Percentiles rank a stretch among this genome's conserved stretches.
These are phyloP conservation scores for Candida anglica DNA, from an alignment of 805 yeast genomes.

Conservation along the genomic window DNA sequence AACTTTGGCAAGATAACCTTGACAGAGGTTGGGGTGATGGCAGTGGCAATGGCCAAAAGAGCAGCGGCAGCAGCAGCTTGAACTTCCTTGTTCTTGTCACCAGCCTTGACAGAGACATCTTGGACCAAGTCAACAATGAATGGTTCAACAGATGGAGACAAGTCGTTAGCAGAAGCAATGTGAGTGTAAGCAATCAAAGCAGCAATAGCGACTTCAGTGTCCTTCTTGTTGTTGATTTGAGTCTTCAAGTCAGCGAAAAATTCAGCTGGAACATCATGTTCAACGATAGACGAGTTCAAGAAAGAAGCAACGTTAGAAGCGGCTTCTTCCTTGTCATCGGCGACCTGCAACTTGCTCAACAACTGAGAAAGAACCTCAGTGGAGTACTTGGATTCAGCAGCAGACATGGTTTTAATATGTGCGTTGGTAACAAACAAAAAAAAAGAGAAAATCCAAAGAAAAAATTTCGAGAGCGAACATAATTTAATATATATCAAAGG, in stretches of 20 bases:
- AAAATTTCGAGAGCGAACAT: constrained; percentile 4
- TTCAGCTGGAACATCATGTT: constrained; percentile 93
- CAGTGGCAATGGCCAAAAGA: constrained; percentile 69
- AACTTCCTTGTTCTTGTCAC: constrained; percentile 82
- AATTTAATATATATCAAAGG: constrained; percentile 2
- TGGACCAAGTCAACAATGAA: constrained; percentile 75
- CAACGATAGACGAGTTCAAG: constrained; percentile 95
- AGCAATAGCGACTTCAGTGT: constrained; percentile 56
- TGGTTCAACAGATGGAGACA: constrained; percentile 95
- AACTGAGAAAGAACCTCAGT: constrained; percentile 88
- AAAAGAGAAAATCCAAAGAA: constrained; percentile 9
- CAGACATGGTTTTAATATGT: constrained; percentile 34
- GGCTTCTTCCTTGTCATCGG: constrained; percentile 83
- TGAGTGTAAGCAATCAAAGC: constrained; percentile 82
- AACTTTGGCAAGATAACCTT: constrained; percentile 85
- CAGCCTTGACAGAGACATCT: constrained; percentile 71
- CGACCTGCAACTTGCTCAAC: constrained; percentile 87
- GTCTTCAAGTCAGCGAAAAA: constrained; percentile 76
- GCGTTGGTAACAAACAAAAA: constrained; percentile 18
- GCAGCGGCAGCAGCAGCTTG: constrained; percentile 74
- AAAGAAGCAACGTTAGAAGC: constrained; percentile 88
- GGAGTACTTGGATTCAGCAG: constrained; percentile 58
- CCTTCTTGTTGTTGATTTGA: constrained; percentile 80
- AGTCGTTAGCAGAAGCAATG: constrained; percentile 74
- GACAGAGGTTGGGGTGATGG: constrained; percentile 90